Percentiles rank a stretch among this genome's conserved stretches.
phyloP scores from a whole-genome alignment of 202 grass and related monocot genomes.

The Brachypodium distachyon region DNA sequence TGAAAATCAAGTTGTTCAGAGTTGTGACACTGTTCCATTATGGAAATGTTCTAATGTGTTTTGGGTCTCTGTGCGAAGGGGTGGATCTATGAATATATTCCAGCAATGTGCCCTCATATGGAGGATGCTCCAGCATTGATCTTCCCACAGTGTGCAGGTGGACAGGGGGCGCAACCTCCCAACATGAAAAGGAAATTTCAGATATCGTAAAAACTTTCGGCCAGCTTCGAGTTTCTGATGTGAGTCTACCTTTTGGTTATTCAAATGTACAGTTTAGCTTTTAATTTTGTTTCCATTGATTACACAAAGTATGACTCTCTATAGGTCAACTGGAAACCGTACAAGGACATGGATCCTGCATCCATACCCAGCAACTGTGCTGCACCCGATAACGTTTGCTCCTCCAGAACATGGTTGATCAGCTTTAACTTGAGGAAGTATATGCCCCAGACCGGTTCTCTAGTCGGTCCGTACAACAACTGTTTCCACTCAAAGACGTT shows the following conservation, averaged over 20 bases:
- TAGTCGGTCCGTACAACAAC: conserved; percentile 5
- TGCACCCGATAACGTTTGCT: neutral
- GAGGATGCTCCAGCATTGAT: conserved; percentile 3
- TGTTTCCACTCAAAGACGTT: neutral
- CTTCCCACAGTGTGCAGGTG: conserved; percentile 1
- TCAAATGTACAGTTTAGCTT: neutral
- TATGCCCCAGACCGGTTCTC: conserved; percentile 6
- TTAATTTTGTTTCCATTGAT: neutral
- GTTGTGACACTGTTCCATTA: neutral
- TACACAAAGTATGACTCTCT: neutral
- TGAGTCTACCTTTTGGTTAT: neutral
- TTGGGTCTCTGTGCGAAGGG: neutral
- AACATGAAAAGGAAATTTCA: neutral
- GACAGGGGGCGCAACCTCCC: neutral
- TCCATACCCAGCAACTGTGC: neutral
- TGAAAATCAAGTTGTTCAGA: neutral
- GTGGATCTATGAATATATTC: conserved; percentile 20
- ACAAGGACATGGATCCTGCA: neutral
- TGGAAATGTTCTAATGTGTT: neutral
- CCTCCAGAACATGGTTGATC: conserved; percentile 10
- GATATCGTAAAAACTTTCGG: neutral
- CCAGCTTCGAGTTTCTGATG: conserved; percentile 9
- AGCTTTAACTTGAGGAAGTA: conserved; percentile 2
- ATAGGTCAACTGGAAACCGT: conserved; percentile 18
- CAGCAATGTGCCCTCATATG: neutral